A percentile compares a stretch with the other conserved stretches of the same genome.
Evolutionary conservation across 2,329 filamentous ascomycete species (phyloP).

Genomic region (Aspergillus sp.): DNA sequence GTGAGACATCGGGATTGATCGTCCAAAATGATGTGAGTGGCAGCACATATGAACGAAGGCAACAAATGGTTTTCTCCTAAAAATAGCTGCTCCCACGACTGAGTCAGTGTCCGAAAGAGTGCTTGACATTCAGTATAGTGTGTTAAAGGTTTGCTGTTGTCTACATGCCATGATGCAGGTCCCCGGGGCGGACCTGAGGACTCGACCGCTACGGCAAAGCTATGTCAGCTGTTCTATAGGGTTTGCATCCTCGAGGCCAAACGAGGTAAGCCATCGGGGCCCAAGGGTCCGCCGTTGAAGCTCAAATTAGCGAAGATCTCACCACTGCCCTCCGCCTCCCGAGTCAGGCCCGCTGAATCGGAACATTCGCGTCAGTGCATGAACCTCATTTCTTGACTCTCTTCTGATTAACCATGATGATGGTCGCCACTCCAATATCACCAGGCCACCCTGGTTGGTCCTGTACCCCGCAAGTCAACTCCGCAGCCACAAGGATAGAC

Average conservation of each 20-base stretch:
- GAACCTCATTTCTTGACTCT: not conserved
- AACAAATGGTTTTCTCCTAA: too few species aligned
- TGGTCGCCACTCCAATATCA: not conserved
- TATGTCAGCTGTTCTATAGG: not conserved
- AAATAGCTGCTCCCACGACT: too few species aligned
- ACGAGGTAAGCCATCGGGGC: not conserved
- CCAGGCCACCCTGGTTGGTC: not conserved
- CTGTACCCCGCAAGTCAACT: constrained; percentile 13
- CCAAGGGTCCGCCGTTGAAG: not conserved
- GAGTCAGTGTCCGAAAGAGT: not conserved
- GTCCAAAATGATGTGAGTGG: not conserved
- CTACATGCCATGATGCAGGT: not conserved
- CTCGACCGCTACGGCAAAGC: not conserved
- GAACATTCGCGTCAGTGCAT: not conserved
- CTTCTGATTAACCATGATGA: not conserved
- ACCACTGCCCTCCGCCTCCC: too few species aligned
- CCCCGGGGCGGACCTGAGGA: not conserved
- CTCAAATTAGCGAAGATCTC: too few species aligned
- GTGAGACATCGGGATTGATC: constrained; percentile 1
- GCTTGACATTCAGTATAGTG: not conserved
- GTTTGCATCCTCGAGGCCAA: not conserved
- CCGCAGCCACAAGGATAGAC: constrained; percentile 6
- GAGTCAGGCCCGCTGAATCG: constrained; percentile 11
- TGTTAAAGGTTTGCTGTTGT: not conserved
- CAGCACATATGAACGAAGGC: not conserved